Evolutionary conservation across 2,329 filamentous ascomycete genomes (phyloP), one percentile per base, ranked within the genome.

Genomic region (Biscogniauxia marginata): DNA sequence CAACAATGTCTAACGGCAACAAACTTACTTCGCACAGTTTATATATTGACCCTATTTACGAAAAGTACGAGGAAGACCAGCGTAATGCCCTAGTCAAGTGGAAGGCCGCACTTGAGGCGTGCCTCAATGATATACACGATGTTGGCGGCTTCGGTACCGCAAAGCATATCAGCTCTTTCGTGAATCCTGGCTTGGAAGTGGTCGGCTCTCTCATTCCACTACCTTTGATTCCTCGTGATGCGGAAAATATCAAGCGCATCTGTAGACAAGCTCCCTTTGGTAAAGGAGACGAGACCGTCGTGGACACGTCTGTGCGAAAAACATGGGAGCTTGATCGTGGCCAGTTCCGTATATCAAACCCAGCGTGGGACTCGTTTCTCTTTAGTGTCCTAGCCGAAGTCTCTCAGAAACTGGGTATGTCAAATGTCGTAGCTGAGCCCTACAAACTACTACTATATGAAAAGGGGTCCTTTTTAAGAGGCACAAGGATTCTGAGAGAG

Each of bases 391-490:
- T 71, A 4, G 25, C 52, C 2, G 55, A 69, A n/a, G 67, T 67
- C 7, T 62, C 55, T 6, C 22, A 54, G 18, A 64, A 56, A 3
- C 63, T 77, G 4, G 73, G 70, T 19, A 63, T 74, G 51, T 54
- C 57, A 25, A 49, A 55, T 4, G 53, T 71, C 34, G 60, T 56
- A 13, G 68, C 69, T 1, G 66, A 75, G 49, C 67, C 70, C 1
- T 74, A 75, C 65, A 79, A 79, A 55, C 58, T 80, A 51, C 60
- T 78, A 1, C 64, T 80, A 0, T 81, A 80, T 61, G 76, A 77
- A 57, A 64, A 75, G 48, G 79, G 77, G 0, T 76, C 76, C 0
- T 75, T 78, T 56, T 79, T 66, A 76, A 77, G 54, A 62, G 69
- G 0, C 75, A 79, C 54, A 73, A 74, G 52, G 76, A 80, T 58